Percentiles rank a stretch among this genome's conserved stretches.
phyloP scores from a whole-genome alignment of 164 flowering plant genomes.

The Kingdonia uniflora region DNA sequence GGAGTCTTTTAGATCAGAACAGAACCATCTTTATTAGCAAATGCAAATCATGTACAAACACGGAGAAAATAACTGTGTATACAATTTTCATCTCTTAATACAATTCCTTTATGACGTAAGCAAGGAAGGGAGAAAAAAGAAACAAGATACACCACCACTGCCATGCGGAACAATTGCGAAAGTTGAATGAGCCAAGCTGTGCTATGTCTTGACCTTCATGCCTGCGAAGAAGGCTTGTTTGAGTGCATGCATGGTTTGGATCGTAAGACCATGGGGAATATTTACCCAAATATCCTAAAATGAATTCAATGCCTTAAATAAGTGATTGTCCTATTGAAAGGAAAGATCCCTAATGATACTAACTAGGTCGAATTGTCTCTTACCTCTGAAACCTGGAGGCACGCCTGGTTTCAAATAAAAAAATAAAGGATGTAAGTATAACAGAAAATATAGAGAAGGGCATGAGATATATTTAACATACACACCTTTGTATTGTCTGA shows the following conservation, averaged over 20 bases:
- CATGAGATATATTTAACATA: background rate
- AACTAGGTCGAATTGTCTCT: background rate
- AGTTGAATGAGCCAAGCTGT: background rate
- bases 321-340: conserved; percentile 7
- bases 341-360: background rate
- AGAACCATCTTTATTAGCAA: too few species aligned
- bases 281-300: conserved; percentile 24
- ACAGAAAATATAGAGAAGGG: background rate
- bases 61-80: too few species aligned
- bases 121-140: background rate
- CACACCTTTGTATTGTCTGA: conserved; percentile 19
- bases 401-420: conserved; percentile 12
- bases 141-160: background rate
- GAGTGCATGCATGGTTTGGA: conserved; percentile 12
- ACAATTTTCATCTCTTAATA: background rate
- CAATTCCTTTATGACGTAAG: background rate
- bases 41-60: too few species aligned
- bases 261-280: conserved; percentile 12
- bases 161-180: background rate
- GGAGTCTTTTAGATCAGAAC: too few species aligned
- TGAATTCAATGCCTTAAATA: conserved; percentile 14
- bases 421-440: background rate
- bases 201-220: conserved; percentile 11
- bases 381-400: conserved; percentile 19
- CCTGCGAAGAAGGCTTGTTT: conserved; percentile 22